Evolutionary conservation across 1,139 yeast species (phyloP).

Genomic region (Yamadazyma oceani): DNA sequence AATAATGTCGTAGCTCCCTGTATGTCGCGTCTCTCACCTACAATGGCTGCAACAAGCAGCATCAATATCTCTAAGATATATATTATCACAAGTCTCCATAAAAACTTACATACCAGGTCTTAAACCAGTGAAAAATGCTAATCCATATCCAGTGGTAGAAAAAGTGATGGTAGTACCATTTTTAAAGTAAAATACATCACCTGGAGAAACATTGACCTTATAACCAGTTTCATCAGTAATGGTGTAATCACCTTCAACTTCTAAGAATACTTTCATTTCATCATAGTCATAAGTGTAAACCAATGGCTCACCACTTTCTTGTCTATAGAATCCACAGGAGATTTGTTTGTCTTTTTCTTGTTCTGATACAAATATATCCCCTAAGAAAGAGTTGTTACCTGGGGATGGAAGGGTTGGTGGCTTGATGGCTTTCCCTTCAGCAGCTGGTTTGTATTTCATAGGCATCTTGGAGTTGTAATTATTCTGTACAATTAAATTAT

Average conservation of each 20-base stretch:
- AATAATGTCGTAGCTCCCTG: no score
- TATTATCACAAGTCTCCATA: no score
- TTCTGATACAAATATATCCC: slow-evolving; percentile 60
- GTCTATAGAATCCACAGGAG: slow-evolving; percentile 66
- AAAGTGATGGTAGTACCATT: slow-evolving; percentile 70
- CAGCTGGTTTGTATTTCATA: slow-evolving; percentile 53
- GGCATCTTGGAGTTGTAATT: slow-evolving; percentile 58
- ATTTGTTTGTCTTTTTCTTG: slow-evolving; percentile 60
- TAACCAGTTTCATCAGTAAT: slow-evolving; percentile 63
- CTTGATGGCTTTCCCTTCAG: slow-evolving; percentile 52
- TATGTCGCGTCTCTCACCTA: no score
- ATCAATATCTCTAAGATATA: no score
- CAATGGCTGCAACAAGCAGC: no score
- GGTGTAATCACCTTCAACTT: slow-evolving; percentile 62
- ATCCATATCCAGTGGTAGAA: slow-evolving; percentile 63
- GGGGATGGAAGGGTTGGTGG: slow-evolving; percentile 61
- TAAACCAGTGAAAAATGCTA: slow-evolving; percentile 65
- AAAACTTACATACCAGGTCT: slow-evolving; percentile 43
- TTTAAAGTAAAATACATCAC: slow-evolving; percentile 67
- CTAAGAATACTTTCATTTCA: slow-evolving; percentile 69
- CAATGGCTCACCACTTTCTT: slow-evolving; percentile 64
- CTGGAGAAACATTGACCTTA: slow-evolving; percentile 56
- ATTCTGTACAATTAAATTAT: no score
- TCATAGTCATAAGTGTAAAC: slow-evolving; percentile 65
- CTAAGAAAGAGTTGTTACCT: slow-evolving; percentile 65